Conservation (phyloP, 2,329 filamentous ascomycete genomes). For the Fonsecaea monophora region DNA sequence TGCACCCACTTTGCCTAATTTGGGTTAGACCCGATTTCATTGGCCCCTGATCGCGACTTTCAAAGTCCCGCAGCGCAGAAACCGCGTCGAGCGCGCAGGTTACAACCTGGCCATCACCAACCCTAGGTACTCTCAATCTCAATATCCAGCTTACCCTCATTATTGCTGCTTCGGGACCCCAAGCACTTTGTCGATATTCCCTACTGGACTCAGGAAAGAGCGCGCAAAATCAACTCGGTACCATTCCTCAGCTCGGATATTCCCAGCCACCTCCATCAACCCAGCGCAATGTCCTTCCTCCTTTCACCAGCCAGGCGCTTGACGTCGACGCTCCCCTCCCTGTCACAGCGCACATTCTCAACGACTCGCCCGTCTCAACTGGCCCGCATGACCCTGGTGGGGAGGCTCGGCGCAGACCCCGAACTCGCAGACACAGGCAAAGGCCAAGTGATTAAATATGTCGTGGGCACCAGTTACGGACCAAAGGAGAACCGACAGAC, state of each 20-base stretch:
- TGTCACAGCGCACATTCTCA: constrained; percentile 73
- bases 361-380: constrained; percentile 67
- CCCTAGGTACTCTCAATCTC: background rate
- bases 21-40: background rate
- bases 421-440: constrained; percentile 74
- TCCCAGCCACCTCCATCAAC: constrained; percentile 12
- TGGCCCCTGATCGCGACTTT: constrained; percentile 23
- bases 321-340: constrained; percentile 51
- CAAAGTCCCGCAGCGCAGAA: constrained; percentile 1
- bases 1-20: constrained; percentile 13
- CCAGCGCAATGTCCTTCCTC: constrained; percentile 36
- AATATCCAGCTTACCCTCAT: background rate
- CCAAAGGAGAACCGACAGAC: constrained; percentile 73
- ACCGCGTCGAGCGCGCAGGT: constrained; percentile 21
- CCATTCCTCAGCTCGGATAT: constrained; percentile 6
- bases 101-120: background rate
- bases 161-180: background rate
- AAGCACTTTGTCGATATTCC: background rate
- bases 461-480: constrained; percentile 73
- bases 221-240: background rate
- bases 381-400: constrained; percentile 84
- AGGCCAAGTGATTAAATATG: constrained; percentile 79
- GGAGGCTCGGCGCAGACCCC: constrained; percentile 79
- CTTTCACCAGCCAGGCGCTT: constrained; percentile 61
- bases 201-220: background rate